Conservation (phyloP, 2,329 filamentous ascomycete genomes). For the Pseudocercospora cruenta region DNA sequence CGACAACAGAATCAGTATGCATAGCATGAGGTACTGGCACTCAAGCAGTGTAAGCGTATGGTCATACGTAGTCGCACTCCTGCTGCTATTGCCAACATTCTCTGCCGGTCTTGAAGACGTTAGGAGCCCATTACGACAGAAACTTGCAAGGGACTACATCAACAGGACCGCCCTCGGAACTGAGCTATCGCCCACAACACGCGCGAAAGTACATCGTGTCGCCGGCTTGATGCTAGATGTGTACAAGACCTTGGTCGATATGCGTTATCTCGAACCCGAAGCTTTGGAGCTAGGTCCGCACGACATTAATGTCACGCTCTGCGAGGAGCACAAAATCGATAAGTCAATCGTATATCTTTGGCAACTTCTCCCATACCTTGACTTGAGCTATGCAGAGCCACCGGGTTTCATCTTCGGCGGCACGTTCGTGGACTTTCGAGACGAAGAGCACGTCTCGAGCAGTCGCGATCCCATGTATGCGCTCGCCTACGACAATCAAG, state of each 20-base stretch:
- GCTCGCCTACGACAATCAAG: neutral
- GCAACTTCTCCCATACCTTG: slow-evolving; percentile 7
- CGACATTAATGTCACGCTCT: slow-evolving; percentile 3
- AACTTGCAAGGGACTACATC: neutral
- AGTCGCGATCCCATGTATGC: slow-evolving; percentile 8
- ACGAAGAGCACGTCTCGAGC: neutral
- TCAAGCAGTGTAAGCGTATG: no score
- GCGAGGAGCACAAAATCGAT: neutral
- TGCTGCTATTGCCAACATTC: no score
- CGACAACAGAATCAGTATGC: no score
- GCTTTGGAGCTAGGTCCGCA: neutral
- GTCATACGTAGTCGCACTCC: no score
- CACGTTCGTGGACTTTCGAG: slow-evolving; percentile 4
- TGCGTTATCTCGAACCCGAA: slow-evolving; percentile 10
- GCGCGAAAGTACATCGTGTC: neutral
- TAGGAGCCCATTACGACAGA: neutral
- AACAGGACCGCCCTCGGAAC: neutral
- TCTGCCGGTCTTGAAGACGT: neutral
- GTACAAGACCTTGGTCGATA: slow-evolving; percentile 3
- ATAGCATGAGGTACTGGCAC: no score
- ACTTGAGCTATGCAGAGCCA: neutral
- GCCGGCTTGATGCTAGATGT: slow-evolving; percentile 7
- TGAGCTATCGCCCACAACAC: neutral
- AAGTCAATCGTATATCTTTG: slow-evolving; percentile 2
- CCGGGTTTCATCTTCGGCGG: slow-evolving; percentile 4